A percentile compares a stretch with the other conserved stretches of the same genome.
phyloP scores from a whole-genome alignment of 2,329 filamentous ascomycete species.

The Botryotinia narcissicola region DNA sequence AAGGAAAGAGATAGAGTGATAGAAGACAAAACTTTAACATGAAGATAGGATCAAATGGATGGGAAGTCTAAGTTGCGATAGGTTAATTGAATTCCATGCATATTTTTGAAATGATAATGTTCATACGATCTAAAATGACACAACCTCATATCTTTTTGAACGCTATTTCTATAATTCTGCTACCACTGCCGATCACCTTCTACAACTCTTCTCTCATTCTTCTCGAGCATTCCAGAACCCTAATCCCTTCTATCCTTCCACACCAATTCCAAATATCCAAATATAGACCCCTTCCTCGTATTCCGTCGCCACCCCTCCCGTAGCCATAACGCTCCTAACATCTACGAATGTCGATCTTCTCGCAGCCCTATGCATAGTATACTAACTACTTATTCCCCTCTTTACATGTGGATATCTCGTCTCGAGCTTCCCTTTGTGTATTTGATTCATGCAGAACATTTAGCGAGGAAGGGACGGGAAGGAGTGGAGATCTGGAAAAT shows the following conservation, averaged over 20 bases:
- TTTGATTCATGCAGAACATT: too few species aligned
- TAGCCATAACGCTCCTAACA: background rate
- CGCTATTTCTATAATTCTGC: fast-evolving
- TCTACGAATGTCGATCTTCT: background rate
- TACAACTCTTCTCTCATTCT: background rate
- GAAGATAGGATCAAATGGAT: background rate
- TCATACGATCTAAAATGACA: background rate
- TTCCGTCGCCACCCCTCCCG: background rate
- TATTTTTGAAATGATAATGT: background rate
- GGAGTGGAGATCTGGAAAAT: background rate
- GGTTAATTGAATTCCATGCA: too few species aligned
- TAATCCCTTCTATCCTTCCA: background rate
- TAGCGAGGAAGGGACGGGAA: background rate
- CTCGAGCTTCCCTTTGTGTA: too few species aligned
- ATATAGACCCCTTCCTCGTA: background rate
- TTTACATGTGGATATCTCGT: too few species aligned
- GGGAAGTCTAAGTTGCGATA: background rate
- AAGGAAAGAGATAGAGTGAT: background rate
- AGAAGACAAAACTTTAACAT: background rate
- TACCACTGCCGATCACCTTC: background rate
- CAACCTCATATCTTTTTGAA: background rate
- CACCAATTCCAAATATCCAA: background rate
- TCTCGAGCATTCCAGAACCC: background rate
- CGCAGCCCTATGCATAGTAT: background rate
- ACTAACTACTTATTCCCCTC: background rate